These are phyloP conservation scores for Podaxis pistillaris DNA, from an alignment of 768 basidiomycete species.

Conservation along the genomic window DNA sequence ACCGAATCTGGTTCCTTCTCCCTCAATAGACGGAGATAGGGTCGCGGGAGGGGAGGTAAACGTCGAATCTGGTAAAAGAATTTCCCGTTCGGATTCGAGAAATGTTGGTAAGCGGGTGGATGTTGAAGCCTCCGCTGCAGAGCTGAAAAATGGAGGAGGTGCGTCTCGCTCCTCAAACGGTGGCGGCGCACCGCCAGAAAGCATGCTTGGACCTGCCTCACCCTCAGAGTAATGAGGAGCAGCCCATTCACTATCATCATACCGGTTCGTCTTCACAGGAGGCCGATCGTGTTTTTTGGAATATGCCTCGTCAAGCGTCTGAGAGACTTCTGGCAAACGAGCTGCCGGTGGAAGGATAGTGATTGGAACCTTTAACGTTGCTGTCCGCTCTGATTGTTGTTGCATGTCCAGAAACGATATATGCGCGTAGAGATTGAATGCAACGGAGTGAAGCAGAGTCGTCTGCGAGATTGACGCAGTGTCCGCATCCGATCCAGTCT, in stretches of 20 bases:
- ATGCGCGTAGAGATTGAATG: slow-evolving; percentile 72
- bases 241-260: slow-evolving; percentile 60
- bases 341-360: slow-evolving; percentile 72
- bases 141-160: slow-evolving; percentile 60
- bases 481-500: slow-evolving; percentile 57
- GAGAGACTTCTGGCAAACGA: slow-evolving; percentile 77
- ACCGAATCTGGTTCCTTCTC: slow-evolving; percentile 80
- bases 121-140: slow-evolving; percentile 55
- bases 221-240: slow-evolving; percentile 69
- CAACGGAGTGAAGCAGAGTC: slow-evolving; percentile 80
- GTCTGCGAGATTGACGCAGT: slow-evolving; percentile 77
- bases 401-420: slow-evolving; percentile 76
- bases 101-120: slow-evolving; percentile 68
- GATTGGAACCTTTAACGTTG: slow-evolving; percentile 66
- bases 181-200: slow-evolving; percentile 66
- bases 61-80: slow-evolving; percentile 50
- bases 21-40: slow-evolving; percentile 42
- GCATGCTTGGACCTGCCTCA: slow-evolving; percentile 74
- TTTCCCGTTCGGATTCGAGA: slow-evolving; percentile 76
- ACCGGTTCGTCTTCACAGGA: slow-evolving; percentile 65
- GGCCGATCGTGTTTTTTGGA: slow-evolving; percentile 88
- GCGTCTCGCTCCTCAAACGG: slow-evolving; percentile 84
- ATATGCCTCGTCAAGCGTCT: slow-evolving; percentile 70
- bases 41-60: slow-evolving; percentile 29
- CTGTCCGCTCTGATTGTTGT: slow-evolving; percentile 64